Percentiles rank a stretch among this genome's conserved stretches.
These are phyloP conservation scores for Tieghemostelium lacteum DNA, from an alignment of 78 protist species.

Conservation along the genomic window DNA sequence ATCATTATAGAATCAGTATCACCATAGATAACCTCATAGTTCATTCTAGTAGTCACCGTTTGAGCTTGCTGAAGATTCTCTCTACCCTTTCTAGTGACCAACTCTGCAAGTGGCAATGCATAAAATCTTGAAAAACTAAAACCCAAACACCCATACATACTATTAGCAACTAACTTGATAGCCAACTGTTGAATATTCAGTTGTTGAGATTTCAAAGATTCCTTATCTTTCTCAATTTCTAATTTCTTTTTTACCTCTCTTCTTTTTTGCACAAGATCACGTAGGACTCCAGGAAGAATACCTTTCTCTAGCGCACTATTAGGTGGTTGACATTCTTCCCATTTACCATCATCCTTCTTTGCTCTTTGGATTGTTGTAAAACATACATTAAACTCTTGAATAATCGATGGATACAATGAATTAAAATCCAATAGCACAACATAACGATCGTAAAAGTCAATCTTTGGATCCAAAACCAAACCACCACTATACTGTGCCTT, in stretches of 20 bases:
- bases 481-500: slow-evolving; percentile 93
- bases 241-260: slow-evolving; percentile 81
- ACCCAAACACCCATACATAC: slow-evolving; percentile 99
- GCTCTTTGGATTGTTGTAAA: slow-evolving; percentile 94
- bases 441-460: slow-evolving; percentile 94
- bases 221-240: slow-evolving; percentile 46
- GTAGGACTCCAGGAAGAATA: slow-evolving; percentile 91
- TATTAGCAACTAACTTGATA: slow-evolving; percentile 93
- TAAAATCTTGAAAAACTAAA: slow-evolving; percentile 96
- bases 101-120: slow-evolving; percentile 96
- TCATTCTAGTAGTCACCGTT: slow-evolving; percentile 13
- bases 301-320: slow-evolving; percentile 54
- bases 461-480: slow-evolving; percentile 96
- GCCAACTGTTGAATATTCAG: slow-evolving; percentile 87
- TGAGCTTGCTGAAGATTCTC: slow-evolving; percentile 88
- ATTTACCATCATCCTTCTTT: slow-evolving; percentile 24
- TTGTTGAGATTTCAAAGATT: too few relatives aligned
- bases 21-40: slow-evolving; percentile 98
- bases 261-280: slow-evolving; percentile 58
- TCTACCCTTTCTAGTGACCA: slow-evolving; percentile 97
- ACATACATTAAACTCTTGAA: slow-evolving; percentile 98
- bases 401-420: slow-evolving; percentile 99
- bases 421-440: slow-evolving; percentile 99
- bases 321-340: slow-evolving; percentile 74
- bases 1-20: slow-evolving; percentile 99